Percentiles rank a stretch among this genome's conserved stretches.
Evolutionary conservation across 2,329 filamentous ascomycete species (phyloP).

Genomic region (Clarireedia paspali): DNA sequence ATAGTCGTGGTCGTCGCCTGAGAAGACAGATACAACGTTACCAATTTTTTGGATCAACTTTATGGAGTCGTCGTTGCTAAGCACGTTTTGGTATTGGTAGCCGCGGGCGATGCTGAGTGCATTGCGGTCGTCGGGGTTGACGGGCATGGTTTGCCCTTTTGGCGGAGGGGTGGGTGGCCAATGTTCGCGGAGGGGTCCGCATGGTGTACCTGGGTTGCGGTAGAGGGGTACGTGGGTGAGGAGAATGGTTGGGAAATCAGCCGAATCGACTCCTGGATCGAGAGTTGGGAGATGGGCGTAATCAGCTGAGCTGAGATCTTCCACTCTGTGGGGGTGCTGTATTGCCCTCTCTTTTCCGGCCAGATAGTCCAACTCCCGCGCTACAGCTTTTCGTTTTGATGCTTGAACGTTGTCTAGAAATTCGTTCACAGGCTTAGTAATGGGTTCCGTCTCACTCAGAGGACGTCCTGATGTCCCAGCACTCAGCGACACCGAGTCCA

Average conservation of each 20-base stretch:
- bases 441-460: constrained; percentile 42
- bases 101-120: constrained; percentile 70
- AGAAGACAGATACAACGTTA: constrained; percentile 80
- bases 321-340: constrained; percentile 49
- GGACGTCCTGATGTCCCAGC: constrained; percentile 47
- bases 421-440: constrained; percentile 69
- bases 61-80: constrained; percentile 67
- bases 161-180: constrained; percentile 63
- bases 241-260: constrained; percentile 76
- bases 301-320: constrained; percentile 38
- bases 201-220: constrained; percentile 73
- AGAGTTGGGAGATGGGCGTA: constrained; percentile 33
- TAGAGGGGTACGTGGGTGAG: constrained; percentile 89
- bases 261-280: constrained; percentile 36
- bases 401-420: constrained; percentile 64
- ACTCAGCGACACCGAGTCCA: constrained; percentile 83
- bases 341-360: constrained; percentile 49
- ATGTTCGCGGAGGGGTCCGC: constrained; percentile 77
- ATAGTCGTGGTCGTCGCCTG: constrained; percentile 96
- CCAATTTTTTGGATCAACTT: constrained; percentile 71
- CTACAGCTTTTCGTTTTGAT: constrained; percentile 59
- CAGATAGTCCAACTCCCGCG: constrained; percentile 59
- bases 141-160: constrained; percentile 46
- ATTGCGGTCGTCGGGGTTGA: constrained; percentile 61
- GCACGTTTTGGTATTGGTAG: constrained; percentile 96